Conservation (phyloP, 345 rosid genomes). For the Combretum micranthum region DNA sequence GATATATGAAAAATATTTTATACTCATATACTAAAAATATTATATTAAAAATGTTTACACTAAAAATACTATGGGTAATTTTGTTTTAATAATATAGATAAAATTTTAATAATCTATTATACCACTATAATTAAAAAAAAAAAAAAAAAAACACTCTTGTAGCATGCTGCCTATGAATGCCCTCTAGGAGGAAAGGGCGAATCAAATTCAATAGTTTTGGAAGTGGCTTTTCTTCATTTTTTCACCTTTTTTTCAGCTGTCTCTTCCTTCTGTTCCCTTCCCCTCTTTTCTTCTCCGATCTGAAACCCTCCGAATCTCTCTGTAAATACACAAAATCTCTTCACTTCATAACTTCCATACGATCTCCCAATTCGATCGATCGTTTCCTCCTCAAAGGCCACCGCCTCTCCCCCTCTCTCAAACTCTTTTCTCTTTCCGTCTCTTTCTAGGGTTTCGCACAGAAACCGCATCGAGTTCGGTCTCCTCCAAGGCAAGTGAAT, state of each 20-base stretch:
- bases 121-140: no score
- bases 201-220: not conserved
- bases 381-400: not conserved
- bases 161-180: not conserved
- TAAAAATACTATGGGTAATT: no score
- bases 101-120: no score
- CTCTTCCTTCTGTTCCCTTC: slow-evolving; percentile 1
- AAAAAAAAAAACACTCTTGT: no score
- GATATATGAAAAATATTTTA: no score
- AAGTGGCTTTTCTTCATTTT: not conserved
- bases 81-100: no score
- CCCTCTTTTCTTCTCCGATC: slow-evolving; percentile 18
- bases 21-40: no score
- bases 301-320: slow-evolving; percentile 14
- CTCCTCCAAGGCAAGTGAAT: slow-evolving; percentile 25
- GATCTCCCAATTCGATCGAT: slow-evolving; percentile 20
- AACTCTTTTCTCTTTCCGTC: not conserved
- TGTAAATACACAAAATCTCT: slow-evolving; percentile 8
- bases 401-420: not conserved
- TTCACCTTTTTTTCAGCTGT: not conserved
- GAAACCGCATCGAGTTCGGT: not conserved
- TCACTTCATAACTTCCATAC: not conserved
- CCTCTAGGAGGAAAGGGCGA: not conserved
- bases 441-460: slow-evolving; percentile 35
- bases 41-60: no score